Evolutionary conservation across 305 asterid genomes (phyloP), one percentile per base, ranked within the genome.

Genomic region (Rubia tinctorum): DNA sequence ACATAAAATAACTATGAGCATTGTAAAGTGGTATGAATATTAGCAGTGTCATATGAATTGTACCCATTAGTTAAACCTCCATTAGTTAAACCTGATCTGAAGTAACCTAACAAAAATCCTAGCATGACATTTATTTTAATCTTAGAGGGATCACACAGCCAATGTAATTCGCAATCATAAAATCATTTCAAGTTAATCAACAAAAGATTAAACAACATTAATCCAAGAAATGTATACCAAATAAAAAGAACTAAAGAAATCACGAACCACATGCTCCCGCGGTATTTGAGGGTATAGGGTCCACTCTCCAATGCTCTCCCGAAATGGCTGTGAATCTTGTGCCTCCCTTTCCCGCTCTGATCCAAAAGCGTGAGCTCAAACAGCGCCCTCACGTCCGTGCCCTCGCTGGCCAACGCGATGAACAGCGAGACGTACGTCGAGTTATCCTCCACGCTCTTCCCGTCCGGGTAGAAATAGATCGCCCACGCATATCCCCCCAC

Each of bases 261-360:
- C 6, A 87, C 91, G 77, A 79, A 94, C 99, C 99, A 94, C 99
- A 94, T 91, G 87, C 99, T 94, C 79, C 99, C 98, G 20, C 96
- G 84, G 84, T 89, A 91, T 82, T 92, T 94, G 53, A 94, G 89
- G 8, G 98, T 82, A 69, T 94, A 94, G 2, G 99, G 99, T 17
- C 99, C 99, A 71, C 90, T 89, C 87, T 94, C 99, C 84, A 94
- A 87, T 71, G 95, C 84, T 86, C 99, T 89, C n/a, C 97, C 98
- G 64, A 94, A 94, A 88, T 94, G 99, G 81, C 89, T 94, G 76
- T 92, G 99, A 81, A 94, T 89, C 89, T 92, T 94, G 82, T 94
- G 99, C 86, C 90, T 90, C 86, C 79, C 97, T 85, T 84, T 89
- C 66, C 98, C 99, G 80, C 98, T 92, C 86, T 94, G 99, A 84